Evolutionary conservation across 371 early-diverging fungal species (phyloP).

Genomic region (Sporodiniella umbellata): DNA sequence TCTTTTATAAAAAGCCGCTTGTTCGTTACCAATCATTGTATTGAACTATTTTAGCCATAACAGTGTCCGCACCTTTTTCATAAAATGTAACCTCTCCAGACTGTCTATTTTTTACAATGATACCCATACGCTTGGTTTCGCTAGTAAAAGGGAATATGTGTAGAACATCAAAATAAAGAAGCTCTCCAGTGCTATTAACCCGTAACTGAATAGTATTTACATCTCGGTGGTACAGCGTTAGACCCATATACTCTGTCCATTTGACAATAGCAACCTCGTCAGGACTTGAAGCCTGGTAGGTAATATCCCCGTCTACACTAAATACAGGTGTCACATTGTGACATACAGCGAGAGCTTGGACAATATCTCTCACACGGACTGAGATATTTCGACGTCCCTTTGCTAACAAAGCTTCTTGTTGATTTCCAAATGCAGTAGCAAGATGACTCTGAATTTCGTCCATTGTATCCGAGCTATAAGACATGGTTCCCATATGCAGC

Average conservation of each 20-base stretch:
- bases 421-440: conserved; percentile 52
- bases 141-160: conserved; percentile 97
- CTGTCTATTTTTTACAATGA: conserved; percentile 77
- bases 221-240: conserved; percentile 79
- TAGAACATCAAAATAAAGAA: conserved; percentile 75
- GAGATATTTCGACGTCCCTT: conserved; percentile 68
- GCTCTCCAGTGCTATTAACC: conserved; percentile 42
- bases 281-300: conserved; percentile 98
- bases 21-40: conserved; percentile 89
- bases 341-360: conserved; percentile 87
- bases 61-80: conserved; percentile 98
- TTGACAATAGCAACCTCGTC: conserved; percentile 99
- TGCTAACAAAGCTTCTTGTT: conserved; percentile 7
- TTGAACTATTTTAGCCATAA: conserved; percentile 91
- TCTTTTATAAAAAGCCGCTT: too few relatives aligned
- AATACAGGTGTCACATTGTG: conserved; percentile 84
- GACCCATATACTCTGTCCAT: conserved; percentile 92
- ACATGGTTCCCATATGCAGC: conserved; percentile 96
- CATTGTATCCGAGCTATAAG: conserved; percentile 88
- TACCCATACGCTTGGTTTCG: conserved; percentile 99
- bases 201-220: conserved; percentile 70
- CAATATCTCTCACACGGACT: conserved; percentile 76
- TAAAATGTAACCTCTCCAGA: conserved; percentile 81
- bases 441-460: conserved; percentile 78
- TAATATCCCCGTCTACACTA: conserved; percentile 47